Evolutionary conservation across 768 basidiomycete species (phyloP), one percentile per base, ranked within the genome.

Genomic region (Hypsizygus marmoreus): DNA sequence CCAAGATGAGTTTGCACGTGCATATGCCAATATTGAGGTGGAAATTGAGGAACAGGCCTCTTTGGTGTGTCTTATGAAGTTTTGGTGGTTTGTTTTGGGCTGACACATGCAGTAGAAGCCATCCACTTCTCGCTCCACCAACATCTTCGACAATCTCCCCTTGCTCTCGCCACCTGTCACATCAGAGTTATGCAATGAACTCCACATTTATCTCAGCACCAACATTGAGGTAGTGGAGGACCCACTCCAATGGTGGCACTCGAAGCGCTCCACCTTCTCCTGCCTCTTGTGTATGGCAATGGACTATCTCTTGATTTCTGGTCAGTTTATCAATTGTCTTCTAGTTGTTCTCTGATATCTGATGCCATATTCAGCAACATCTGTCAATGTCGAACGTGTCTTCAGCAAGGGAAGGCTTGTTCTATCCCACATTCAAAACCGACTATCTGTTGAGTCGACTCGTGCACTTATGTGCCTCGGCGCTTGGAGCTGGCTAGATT

Each of bases 401-500:
- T 67, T 67, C 30, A 64, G 61, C 28, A 44, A 39, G 19, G 62
- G 67, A 4, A 42, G 45, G 5, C 51, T 61, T 4, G 14, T 68
- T 2, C 51, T 67, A 3, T 61, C 54, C 0, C 63, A 67, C 30
- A 50, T 62, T n/a, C 47, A 38, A 3, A 66, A 57, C 33, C 50
- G 49, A 1, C 43, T 68, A 3, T 60, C 59, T 4, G 53, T 40
- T 4, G 49, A 62, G 46, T 55, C 60, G 1, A 62, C 61, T 0
- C 47, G 55, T 1, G 58, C 61, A 0, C 40, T 66, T 4, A 40
- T 73, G 25, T 74, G 71, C 45, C 56, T 72, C 0, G 62, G 62
- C 6, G 41, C 25, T 1, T 74, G 70, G 70, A 64, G 59, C 17
- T 28, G 9, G 2, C 13, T 62, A 22, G 62, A 58, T 3, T 42